These are phyloP conservation scores for Cavenderia fasciculata DNA, from an alignment of 78 protist genomes.

Conservation along the genomic window DNA sequence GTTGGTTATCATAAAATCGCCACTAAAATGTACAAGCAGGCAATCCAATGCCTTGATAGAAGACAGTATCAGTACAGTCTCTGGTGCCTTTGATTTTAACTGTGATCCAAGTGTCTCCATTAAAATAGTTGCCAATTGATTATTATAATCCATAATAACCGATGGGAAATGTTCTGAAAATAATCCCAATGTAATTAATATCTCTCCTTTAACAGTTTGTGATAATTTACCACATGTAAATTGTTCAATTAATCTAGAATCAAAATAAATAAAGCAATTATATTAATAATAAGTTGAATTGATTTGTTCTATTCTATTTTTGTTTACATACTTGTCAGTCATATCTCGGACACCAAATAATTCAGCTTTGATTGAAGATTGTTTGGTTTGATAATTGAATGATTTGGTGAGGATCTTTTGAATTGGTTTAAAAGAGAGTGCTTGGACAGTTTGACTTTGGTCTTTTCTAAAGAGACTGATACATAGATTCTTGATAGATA, in stretches of 20 bases:
- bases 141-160: slow-evolving; percentile 26
- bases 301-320: too few relatives aligned
- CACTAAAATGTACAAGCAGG: slow-evolving; percentile 35
- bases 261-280: background rate
- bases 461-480: slow-evolving; percentile 35
- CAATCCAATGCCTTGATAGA: slow-evolving; percentile 26
- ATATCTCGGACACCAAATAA: slow-evolving; percentile 39
- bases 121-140: slow-evolving; percentile 27
- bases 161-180: slow-evolving; percentile 49
- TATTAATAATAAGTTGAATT: too few relatives aligned
- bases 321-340: slow-evolving; percentile 21
- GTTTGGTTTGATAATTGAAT: background rate
- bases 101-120: slow-evolving; percentile 71
- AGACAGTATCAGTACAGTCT: slow-evolving; percentile 9
- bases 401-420: slow-evolving; percentile 46
- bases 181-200: slow-evolving; percentile 55
- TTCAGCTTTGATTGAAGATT: slow-evolving; percentile 1
- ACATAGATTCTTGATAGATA: slow-evolving; percentile 38
- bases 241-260: slow-evolving; percentile 24
- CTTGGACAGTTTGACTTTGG: slow-evolving; percentile 47
- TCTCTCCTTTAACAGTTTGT: slow-evolving; percentile 65
- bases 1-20: slow-evolving; percentile 31
- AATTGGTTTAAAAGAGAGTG: slow-evolving; percentile 23
- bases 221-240: slow-evolving; percentile 70
- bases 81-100: slow-evolving; percentile 42